Evolutionary conservation across 768 basidiomycete species (phyloP).

Genomic region (Ramaria rubella): DNA sequence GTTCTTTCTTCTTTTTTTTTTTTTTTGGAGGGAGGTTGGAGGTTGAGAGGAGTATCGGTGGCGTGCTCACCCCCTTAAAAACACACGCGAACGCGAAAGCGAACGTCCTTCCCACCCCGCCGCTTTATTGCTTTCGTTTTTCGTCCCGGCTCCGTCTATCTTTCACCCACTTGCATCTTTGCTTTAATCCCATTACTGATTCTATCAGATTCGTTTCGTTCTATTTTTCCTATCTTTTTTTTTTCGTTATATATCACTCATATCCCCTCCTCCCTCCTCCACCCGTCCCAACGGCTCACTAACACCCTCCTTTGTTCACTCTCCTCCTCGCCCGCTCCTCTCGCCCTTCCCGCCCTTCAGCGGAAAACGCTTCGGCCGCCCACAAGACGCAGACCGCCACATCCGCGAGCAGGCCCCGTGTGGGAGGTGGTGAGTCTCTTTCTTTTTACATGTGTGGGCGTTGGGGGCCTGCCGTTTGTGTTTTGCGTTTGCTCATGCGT

Average conservation of each 20-base stretch:
- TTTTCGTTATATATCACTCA: background rate
- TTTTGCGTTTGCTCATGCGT: background rate
- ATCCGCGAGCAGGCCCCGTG: conserved; percentile 5
- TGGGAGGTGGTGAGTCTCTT: conserved; percentile 1
- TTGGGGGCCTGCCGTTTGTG: no score
- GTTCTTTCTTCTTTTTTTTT: background rate
- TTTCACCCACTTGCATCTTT: background rate
- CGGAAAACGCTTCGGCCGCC: conserved; percentile 3
- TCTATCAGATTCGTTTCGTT: background rate
- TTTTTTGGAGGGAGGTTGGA: background rate
- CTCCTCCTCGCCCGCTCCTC: no score
- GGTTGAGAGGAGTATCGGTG: background rate
- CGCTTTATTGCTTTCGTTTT: background rate
- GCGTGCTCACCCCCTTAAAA: no score
- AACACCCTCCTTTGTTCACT: no score
- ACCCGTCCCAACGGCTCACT: background rate
- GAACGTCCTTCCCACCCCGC: background rate
- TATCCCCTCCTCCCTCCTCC: background rate
- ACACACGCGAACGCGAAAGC: no score
- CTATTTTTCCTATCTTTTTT: background rate
- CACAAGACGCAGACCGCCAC: conserved; percentile 8
- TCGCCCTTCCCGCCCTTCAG: background rate
- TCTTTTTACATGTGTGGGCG: background rate
- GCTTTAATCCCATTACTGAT: background rate
- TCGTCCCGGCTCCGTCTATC: background rate